Percentiles rank a stretch among this genome's conserved stretches.
Evolutionary conservation across 1,284 basidiomycete genomes (phyloP).

Genomic region (Fomitopsis schrenkii): DNA sequence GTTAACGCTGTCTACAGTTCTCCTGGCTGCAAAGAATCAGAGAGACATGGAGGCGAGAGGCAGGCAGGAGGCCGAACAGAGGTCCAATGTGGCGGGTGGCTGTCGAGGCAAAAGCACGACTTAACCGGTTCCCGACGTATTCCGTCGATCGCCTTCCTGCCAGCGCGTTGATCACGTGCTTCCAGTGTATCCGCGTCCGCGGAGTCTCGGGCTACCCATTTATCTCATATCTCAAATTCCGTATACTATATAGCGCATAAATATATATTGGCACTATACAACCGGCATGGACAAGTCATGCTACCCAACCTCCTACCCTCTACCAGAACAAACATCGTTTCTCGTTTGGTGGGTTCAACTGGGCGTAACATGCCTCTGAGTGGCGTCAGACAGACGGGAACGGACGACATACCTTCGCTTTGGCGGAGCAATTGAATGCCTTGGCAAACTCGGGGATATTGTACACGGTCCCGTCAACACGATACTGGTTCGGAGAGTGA

Average conservation of each 20-base stretch:
- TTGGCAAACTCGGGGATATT: constrained; percentile 79
- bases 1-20: background rate
- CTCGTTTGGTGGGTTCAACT: constrained; percentile 67
- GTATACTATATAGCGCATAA: background rate
- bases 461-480: constrained; percentile 78
- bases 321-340: constrained; percentile 68
- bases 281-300: background rate
- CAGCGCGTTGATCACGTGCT: background rate
- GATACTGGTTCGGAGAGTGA: constrained; percentile 78
- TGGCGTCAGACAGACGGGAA: background rate
- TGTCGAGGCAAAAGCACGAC: background rate
- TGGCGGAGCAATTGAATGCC: constrained; percentile 71
- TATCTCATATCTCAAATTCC: background rate
- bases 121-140: background rate
- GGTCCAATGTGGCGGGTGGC: background rate
- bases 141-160: background rate
- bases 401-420: constrained; percentile 51
- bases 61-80: background rate
- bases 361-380: background rate
- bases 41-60: background rate
- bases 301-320: background rate
- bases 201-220: too few relatives aligned
- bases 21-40: background rate
- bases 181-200: background rate
- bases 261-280: constrained; percentile 3